Evolutionary conservation across 352 stramenopile genomes (phyloP), one percentile per base, ranked within the genome.

Genomic region (Phytophthora lateralis): DNA sequence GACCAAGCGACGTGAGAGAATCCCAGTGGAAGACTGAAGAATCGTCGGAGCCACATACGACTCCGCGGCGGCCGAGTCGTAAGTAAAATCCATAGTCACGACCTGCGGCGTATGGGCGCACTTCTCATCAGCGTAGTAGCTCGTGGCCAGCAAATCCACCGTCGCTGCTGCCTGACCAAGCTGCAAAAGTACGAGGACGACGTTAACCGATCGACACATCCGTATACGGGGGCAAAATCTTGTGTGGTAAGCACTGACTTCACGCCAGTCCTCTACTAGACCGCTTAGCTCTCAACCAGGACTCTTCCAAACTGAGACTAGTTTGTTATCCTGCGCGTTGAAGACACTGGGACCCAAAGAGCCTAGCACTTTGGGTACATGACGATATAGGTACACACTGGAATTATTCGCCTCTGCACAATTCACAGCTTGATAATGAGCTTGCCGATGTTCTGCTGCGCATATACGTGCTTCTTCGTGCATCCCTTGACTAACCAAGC

Each of bases 401-500:
- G 37, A 49, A 41, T 41, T 32, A 27, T 39, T 30, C 15, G 21
- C 3, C 20, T 27, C 17, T 11, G 12, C 37, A 46, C 30, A 26
- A n/a, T 17, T 62, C 38, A 71, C 32, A 91, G 69, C 42, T 69
- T 78, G 44, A 93, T 76, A 3, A 89, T 78, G 35, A 94, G 80
- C 67, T 94, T 94, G 60, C 85, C 85, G n/a, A 85, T 89, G 50
- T 87, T 89, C 35, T 88, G 67, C 57, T 85, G 78, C 27, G 43
- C 69, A 51, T 88, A 90, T n/a, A n/a, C n/a, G n/a, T n/a, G n/a
- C n/a, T n/a, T n/a, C n/a, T n/a, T n/a, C n/a, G n/a, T n/a, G n/a
- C n/a, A n/a, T n/a, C n/a, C n/a, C n/a, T n/a, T n/a, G n/a, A n/a
- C n/a, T n/a, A n/a, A n/a, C n/a, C 41, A 92, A 69, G 64, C 81